Evolutionary conservation across 2,329 filamentous ascomycete species (phyloP), one percentile per base, ranked within the genome.

Genomic region (Leptographium lundbergii): DNA sequence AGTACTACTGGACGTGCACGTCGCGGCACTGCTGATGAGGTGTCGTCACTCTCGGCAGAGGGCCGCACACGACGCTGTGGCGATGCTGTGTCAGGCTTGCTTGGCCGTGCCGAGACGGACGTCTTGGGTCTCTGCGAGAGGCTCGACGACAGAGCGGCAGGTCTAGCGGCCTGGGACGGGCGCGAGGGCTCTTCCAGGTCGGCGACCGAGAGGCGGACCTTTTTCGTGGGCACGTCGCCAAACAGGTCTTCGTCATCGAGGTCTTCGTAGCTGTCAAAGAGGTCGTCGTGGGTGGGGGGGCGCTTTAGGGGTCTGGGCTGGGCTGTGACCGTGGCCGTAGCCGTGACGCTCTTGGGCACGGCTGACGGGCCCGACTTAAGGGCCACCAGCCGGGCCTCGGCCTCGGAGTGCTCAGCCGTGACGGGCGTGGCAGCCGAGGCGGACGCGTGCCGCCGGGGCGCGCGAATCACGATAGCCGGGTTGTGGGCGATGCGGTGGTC

Each of bases 401-500:
- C 74, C 24, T 50, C 45, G 14, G 22, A 24, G 22, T 34, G 10
- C 39, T 36, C 45, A 17, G 19, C 24, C 19, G 27, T 5, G 10
- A 32, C 45, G 45, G 11, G 22, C 11, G 19, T 11, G 6, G 22
- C 56, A 24, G 24, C 9, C 22, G 22, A 4, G 24, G 11, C 42
- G 10, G 22, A 13, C 3, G 24, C 1, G 59, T 62, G 62, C 58
- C 51, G 64, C 62, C 52, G 58, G 25, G 61, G 61, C n/a, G 63
- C 60, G n/a, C 63, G 65, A 24, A 63, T 62, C 54, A 65, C 63
- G 27, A 60, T 34, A 9, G 62, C 57, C n/a, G 64, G 54, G 60
- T 65, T 65, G 10, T 62, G 56, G 73, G 74, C 54, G 53, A 76
- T 75, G 32, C 76, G 73, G 54, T 77, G 73, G 56, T 82, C 80